These are phyloP conservation scores for Cicer pinnatifidum DNA, from an alignment of 306 rosid species.

Conservation along the genomic window DNA sequence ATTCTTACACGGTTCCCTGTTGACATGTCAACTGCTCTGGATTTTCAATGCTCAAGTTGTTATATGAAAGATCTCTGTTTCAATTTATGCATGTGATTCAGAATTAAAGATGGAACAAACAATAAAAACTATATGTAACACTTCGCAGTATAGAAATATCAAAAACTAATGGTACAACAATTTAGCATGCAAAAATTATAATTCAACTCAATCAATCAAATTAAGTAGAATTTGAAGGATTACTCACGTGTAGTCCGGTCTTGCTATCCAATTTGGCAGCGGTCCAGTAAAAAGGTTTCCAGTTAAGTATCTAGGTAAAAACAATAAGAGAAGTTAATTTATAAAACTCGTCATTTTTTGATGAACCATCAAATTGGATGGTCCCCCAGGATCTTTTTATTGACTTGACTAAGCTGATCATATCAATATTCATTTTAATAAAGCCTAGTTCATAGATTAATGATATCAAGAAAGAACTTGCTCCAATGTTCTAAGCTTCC, in stretches of 20 bases:
- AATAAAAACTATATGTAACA: neutral
- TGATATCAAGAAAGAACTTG: neutral
- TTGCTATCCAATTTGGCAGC: constrained; percentile 53
- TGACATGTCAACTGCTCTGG: constrained; percentile 52
- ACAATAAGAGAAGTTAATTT: constrained; percentile 26
- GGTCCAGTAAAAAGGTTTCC: constrained; percentile 72
- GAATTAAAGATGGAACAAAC: constrained; percentile 16
- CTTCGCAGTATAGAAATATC: neutral
- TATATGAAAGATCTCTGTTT: constrained; percentile 76
- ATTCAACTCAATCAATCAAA: constrained; percentile 9
- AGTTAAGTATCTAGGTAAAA: constrained; percentile 59
- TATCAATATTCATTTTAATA: neutral
- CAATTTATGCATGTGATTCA: constrained; percentile 33
- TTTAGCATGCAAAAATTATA: constrained; percentile 12
- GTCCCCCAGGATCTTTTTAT: neutral
- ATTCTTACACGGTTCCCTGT: constrained; percentile 58
- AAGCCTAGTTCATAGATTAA: neutral
- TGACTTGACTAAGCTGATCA: neutral
- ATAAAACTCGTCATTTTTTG: neutral
- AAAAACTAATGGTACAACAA: neutral
- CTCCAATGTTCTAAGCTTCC: neutral
- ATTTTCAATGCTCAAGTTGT: constrained; percentile 48
- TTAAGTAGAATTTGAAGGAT: constrained; percentile 36
- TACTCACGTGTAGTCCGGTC: constrained; percentile 52
- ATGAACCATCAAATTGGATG: neutral